Evolutionary conservation across 2,329 filamentous ascomycete species (phyloP), one percentile per base, ranked within the genome.

Genomic region (Penicillium olsonii): DNA sequence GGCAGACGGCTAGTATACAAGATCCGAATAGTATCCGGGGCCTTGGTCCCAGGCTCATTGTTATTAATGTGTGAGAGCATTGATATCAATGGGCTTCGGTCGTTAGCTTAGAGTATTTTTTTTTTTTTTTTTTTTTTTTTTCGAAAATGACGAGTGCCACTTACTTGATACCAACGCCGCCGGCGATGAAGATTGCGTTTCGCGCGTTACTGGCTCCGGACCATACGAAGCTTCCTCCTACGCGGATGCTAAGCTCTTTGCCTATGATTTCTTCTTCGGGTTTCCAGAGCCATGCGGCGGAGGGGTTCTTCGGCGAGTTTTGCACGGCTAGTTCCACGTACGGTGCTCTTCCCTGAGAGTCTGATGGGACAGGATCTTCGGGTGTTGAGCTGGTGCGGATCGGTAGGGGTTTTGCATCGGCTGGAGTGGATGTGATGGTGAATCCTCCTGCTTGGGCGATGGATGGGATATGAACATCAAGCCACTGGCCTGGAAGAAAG

Each of bases 401-500:
- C 10, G 64, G 63, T n/a, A 68, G 59, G 10, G 58, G 40, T 66
- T 68, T 53, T 3, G 82, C 79, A 46, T 78, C 73, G 35, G 78
- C 79, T 0, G 90, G 90, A 0, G 87, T 75, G 1, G 88, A 94
- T 6, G 90, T 92, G 56, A 95, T 87, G 35, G 90, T 95, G 75
- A 95, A 96, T 50, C 91, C 91, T 27, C 91, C 91, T 3, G 89
- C 85, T 66, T 87, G 84, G 37, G 79, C 62, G 37, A 89, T 73
- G 31, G 75, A 76, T 1, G 91, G 90, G 45, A 90, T 81, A 67
- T 87, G 86, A 6, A 90, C 85, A 67, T 96, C 91, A 48, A 96
- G 79, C 89, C 90, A 96, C 76, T 95, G 91, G 45, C 91, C 91
- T 5, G 91, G 84, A 5, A 84, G 78, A 71, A 94, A 95, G 79